phyloP scores from a whole-genome alignment of 2,329 filamentous ascomycete species.

The Leptographium radiaticola region DNA sequence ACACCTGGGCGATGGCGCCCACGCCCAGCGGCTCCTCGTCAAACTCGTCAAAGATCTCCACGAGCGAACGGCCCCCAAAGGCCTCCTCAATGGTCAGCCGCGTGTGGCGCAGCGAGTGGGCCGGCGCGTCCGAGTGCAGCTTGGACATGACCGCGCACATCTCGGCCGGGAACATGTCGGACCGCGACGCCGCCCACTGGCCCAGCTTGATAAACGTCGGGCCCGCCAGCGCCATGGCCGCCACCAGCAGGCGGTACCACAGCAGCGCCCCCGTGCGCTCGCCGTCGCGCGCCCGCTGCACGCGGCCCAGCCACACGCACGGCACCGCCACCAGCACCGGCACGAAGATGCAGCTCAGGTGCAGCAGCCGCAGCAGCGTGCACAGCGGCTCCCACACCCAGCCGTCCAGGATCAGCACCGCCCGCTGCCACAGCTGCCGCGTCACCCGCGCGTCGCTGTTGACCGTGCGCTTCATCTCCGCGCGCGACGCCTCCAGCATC shows the following conservation, averaged over 20 bases:
- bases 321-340: slow-evolving; percentile 76
- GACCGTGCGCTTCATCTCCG: slow-evolving; percentile 62
- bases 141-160: slow-evolving; percentile 91
- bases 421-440: slow-evolving; percentile 39
- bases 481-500: slow-evolving; percentile 72
- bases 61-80: slow-evolving; percentile 67
- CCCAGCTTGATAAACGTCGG: slow-evolving; percentile 98
- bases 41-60: slow-evolving; percentile 95
- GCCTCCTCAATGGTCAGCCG: slow-evolving; percentile 68
- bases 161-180: slow-evolving; percentile 89
- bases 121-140: slow-evolving; percentile 85
- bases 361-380: slow-evolving; percentile 76
- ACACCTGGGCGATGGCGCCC: slow-evolving; percentile 93
- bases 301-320: slow-evolving; percentile 62
- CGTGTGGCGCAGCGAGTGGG: slow-evolving; percentile 72
- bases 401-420: slow-evolving; percentile 55
- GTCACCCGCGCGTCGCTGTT: slow-evolving; percentile 48
- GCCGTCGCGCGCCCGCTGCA: slow-evolving; percentile 50
- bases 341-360: slow-evolving; percentile 78
- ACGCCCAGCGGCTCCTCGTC: slow-evolving; percentile 80
- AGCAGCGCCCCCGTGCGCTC: slow-evolving; percentile 74
- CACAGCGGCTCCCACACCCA: slow-evolving; percentile 77
- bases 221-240: slow-evolving; percentile 81
- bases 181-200: slow-evolving; percentile 94
- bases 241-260: slow-evolving; percentile 89